Percentiles rank a stretch among this genome's conserved stretches.
Conservation (phyloP, 371 early-diverging fungal genomes). For the Haplosporangium sp. region DNA sequence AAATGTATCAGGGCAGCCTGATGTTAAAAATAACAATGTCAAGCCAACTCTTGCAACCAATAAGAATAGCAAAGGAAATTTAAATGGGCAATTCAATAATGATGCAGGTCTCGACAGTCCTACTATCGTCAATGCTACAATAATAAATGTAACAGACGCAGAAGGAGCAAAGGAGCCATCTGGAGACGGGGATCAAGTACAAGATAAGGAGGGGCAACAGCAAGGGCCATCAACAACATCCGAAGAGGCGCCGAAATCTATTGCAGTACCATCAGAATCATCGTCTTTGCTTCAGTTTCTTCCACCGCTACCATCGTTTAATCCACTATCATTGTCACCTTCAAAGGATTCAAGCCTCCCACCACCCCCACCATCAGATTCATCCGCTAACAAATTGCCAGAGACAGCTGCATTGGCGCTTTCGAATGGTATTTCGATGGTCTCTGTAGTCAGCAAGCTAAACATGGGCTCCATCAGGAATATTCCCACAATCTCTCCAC, state of each 20-base stretch:
- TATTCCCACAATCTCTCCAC: slow-evolving; percentile 46
- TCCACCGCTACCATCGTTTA: slow-evolving; percentile 31
- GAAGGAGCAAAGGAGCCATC: slow-evolving; percentile 2
- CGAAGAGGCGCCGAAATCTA: background rate
- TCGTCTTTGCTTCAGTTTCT: slow-evolving; percentile 7
- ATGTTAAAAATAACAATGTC: slow-evolving; percentile 2
- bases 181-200: background rate
- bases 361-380: slow-evolving; percentile 2
- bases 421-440: slow-evolving; percentile 39
- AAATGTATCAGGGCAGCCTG: background rate
- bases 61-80: slow-evolving; percentile 15
- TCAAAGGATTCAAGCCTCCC: background rate
- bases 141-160: background rate
- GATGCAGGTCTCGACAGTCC: slow-evolving; percentile 11
- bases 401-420: slow-evolving; percentile 34
- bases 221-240: background rate
- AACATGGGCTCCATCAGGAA: slow-evolving; percentile 21
- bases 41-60: slow-evolving; percentile 7
- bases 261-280: background rate
- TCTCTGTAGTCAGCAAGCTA: slow-evolving; percentile 29
- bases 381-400: slow-evolving; percentile 23
- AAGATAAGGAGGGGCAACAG: background rate
- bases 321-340: slow-evolving; percentile 12
- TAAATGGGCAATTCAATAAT: background rate
- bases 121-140: slow-evolving; percentile 19